Percentiles rank a stretch among this genome's conserved stretches.
These are phyloP conservation scores for Paradendryphiella salina DNA, from an alignment of 2,329 filamentous ascomycete genomes.

Conservation along the genomic window DNA sequence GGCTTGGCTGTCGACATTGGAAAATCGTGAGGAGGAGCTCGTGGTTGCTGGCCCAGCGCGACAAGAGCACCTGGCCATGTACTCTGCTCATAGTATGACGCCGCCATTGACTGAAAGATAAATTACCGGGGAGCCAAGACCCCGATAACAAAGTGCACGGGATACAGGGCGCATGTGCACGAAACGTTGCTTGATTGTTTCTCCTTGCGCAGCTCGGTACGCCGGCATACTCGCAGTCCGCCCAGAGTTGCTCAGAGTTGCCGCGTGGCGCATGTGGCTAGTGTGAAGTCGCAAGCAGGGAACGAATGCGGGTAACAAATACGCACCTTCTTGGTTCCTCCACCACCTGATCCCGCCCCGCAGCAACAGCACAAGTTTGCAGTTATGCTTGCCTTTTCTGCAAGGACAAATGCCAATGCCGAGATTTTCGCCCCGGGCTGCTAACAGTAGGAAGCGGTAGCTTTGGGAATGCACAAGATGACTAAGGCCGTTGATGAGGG, in stretches of 20 bases:
- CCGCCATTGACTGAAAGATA: constrained; percentile 5
- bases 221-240: constrained; percentile 1
- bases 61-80: constrained; percentile 5
- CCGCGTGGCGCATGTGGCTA: constrained; percentile 4
- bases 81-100: not conserved
- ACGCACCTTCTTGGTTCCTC: constrained; percentile 2
- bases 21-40: constrained; percentile 21
- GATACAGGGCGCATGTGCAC: not conserved
- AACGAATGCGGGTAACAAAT: not conserved
- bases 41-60: constrained; percentile 4
- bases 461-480: not conserved
- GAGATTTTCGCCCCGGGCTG: not conserved
- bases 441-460: not conserved
- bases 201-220: not conserved
- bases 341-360: not conserved
- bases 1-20: constrained; percentile 4
- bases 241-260: not conserved
- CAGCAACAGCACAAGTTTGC: not conserved
- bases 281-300: not conserved
- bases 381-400: not conserved
- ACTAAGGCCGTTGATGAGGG: constrained; percentile 11
- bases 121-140: not conserved
- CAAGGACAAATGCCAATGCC: not conserved
- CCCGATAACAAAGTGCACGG: not conserved
- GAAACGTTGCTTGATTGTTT: not conserved